Evolutionary conservation across 306 rosid genomes (phyloP), one percentile per base, ranked within the genome.

Genomic region (Corylus avellana): DNA sequence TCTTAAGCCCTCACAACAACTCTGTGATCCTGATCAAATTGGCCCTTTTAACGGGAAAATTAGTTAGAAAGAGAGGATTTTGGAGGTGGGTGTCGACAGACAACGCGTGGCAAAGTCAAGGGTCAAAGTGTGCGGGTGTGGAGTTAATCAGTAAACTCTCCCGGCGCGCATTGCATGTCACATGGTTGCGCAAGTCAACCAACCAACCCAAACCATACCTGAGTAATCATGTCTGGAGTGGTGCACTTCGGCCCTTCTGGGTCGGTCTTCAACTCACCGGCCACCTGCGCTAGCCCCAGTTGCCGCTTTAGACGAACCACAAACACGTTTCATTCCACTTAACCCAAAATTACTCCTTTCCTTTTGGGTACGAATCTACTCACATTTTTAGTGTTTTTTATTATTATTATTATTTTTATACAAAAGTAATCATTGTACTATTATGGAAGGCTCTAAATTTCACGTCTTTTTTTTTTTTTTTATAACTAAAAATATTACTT

Each of bases 71-170:
- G 13, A 14, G 17, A 48, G 27, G 56, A 39, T 56, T 32, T 6
- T 55, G 67, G 49, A 27, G 39, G 16, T 1, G n/a, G 75, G 56
- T 22, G 18, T 76, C 63, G 47, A 68, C 79, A n/a, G 16, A 25
- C 35, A 75, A 75, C 76, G 84, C 84, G 79, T 80, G 79, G 84
- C 79, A 39, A 12, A 32, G 46, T 75, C 48, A 56, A 58, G 70
- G 37, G 39, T 49, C 8, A 47, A 76, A 51, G 53, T 57, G 1
- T 75, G 2, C 14, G 72, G 20, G 25, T 50, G 5, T 59, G 9
- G 16, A 32, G 35, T 32, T 32, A 32, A 32, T 32, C 14, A 0
- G 12, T 12, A 73, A 5, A 29, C 77, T 29, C 20, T 27, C 20
- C 8, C 63, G 9, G 22, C 4, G 47, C 12, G 46, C 18, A 7